These are phyloP conservation scores for Ceratobasidium sp. DNA, from an alignment of 1,284 basidiomycete genomes.

Conservation along the genomic window DNA sequence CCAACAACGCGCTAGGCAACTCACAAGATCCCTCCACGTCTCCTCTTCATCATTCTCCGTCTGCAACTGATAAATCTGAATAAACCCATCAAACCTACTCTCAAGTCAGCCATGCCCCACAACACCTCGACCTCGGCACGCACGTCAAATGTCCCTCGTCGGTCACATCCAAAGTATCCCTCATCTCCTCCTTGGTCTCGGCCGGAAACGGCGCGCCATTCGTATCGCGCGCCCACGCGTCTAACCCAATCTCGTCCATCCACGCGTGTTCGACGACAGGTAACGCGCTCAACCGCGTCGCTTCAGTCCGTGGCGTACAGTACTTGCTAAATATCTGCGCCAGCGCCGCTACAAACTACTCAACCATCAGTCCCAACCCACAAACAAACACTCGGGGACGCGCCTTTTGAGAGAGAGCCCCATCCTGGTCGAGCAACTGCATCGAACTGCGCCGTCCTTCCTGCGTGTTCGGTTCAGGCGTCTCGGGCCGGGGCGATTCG, in stretches of 20 bases:
- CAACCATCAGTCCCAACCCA: background rate
- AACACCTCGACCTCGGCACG: slow-evolving; percentile 46
- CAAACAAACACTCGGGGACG: slow-evolving; percentile 31
- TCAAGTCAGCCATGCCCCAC: background rate
- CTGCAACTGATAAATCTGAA: slow-evolving; percentile 80
- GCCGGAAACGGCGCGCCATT: slow-evolving; percentile 74
- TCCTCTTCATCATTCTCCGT: slow-evolving; percentile 82
- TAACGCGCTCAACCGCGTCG: slow-evolving; percentile 39
- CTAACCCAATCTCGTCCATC: slow-evolving; percentile 64
- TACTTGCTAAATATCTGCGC: slow-evolving; percentile 77
- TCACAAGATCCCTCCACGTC: slow-evolving; percentile 78
- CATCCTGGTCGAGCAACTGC: slow-evolving; percentile 68
- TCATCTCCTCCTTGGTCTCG: slow-evolving; percentile 76
- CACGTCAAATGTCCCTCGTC: slow-evolving; percentile 76
- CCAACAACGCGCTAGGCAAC: slow-evolving; percentile 42
- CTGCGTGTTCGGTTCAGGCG: slow-evolving; percentile 64
- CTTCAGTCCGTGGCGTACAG: slow-evolving; percentile 66
- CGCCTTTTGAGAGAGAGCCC: slow-evolving; percentile 68
- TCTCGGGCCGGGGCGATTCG: slow-evolving; percentile 60
- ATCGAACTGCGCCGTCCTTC: slow-evolving; percentile 61
- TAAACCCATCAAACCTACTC: slow-evolving; percentile 71
- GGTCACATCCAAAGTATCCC: slow-evolving; percentile 74
- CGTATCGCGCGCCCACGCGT: slow-evolving; percentile 75
- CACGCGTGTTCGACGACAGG: slow-evolving; percentile 53
- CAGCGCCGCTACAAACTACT: slow-evolving; percentile 66